Evolutionary conservation across 2,329 filamentous ascomycete genomes (phyloP), one percentile per base, ranked within the genome.

Genomic region (Neocatenulostroma microsporum): DNA sequence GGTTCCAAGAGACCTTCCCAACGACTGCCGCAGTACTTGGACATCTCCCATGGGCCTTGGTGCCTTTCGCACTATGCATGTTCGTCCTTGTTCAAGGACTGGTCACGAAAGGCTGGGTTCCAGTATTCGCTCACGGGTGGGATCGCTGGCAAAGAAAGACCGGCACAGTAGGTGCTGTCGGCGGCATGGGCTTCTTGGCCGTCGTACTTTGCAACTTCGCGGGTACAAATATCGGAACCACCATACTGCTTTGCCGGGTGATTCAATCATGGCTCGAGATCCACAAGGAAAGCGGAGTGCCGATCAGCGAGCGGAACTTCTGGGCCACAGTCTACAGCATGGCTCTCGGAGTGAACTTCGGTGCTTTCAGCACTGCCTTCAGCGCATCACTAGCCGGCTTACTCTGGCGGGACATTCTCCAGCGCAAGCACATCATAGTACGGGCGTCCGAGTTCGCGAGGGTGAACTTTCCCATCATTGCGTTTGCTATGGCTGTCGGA

Each of bases 181-280:
- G 78, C 1, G 80, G 81, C 5, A 85, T 85, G 81, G 81, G 72
- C 0, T 83, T 86, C 36, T 58, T 85, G 0, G 80, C 78, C 0
- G 78, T 82, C 1, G 68, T 84, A 9, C 57, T 86, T 0, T 83
- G 79, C 61, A 85, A 85, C n/a, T 85, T 84, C 47, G 78, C 82
- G 0, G 82, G 82, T 13, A 85, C 82, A 2, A 85, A 85, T 46
- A 85, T 85, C 35, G 81, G 82, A 21, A 83, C 81, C 0, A 80
- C 81, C 0, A 85, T 86, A 50, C 72, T 85, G 1, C 66, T 85
- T 1, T 83, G 73, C 7, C 76, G 81, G 3, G 72, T 84, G 5
- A 73, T 85, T 9, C 81, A 85, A 53, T 63, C 73, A 0, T 85
- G 82, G 82, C 63, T 74, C 44, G 50, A 62, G 2, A 82, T 85